Evolutionary conservation across 2,329 filamentous ascomycete species (phyloP).

Genomic region (Aspergillus sp.): DNA sequence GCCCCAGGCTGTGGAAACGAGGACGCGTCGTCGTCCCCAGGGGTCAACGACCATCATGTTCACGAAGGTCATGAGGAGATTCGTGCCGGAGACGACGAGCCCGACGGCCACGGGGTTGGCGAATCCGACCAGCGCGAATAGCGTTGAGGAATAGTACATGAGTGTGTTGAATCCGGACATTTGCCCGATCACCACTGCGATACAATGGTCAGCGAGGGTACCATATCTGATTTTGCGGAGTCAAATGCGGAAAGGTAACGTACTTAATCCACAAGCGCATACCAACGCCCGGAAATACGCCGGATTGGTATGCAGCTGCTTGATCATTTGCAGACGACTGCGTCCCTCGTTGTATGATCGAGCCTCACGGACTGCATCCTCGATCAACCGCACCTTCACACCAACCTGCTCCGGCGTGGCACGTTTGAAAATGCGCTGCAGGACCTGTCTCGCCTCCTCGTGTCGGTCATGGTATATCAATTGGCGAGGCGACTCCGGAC

Average conservation of each 20-base stretch:
- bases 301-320: constrained; percentile 47
- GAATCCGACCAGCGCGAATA: constrained; percentile 52
- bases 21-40: too few relatives aligned
- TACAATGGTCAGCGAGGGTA: too few relatives aligned
- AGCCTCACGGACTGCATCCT: constrained; percentile 37
- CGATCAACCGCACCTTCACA: constrained; percentile 47
- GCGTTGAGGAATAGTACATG: constrained; percentile 46
- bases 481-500: constrained; percentile 51
- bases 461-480: constrained; percentile 42
- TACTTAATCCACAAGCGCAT: constrained; percentile 45
- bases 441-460: constrained; percentile 39
- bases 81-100: constrained; percentile 38
- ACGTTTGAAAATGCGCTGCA: constrained; percentile 27
- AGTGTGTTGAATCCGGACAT: constrained; percentile 47
- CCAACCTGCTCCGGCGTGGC: constrained; percentile 43
- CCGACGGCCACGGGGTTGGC: constrained; percentile 50
- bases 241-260: too few relatives aligned
- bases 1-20: too few relatives aligned
- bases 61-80: constrained; percentile 50
- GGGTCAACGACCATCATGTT: constrained; percentile 48
- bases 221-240: too few relatives aligned
- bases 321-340: constrained; percentile 43
- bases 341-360: constrained; percentile 31
- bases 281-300: constrained; percentile 47
- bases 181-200: constrained; percentile 47